phyloP scores from a whole-genome alignment of 1,284 basidiomycete genomes.

The Irpex lacteus region DNA sequence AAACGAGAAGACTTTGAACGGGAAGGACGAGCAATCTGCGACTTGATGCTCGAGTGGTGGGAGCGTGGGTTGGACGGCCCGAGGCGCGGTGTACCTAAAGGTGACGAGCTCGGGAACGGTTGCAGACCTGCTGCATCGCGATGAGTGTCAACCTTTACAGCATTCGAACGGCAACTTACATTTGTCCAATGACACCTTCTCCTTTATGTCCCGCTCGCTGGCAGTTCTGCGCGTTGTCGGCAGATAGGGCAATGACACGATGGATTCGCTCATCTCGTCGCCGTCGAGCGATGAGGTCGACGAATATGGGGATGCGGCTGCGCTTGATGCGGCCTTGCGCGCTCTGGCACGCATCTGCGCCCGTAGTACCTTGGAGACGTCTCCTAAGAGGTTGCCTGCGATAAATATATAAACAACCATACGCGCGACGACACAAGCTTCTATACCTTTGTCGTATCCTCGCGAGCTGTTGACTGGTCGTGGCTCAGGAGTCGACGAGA shows the following conservation, averaged over 20 bases:
- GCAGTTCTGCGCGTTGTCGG: neutral
- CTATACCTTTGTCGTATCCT: neutral
- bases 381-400: neutral
- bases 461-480: neutral
- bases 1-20: slow-evolving; percentile 5
- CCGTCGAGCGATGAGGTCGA: neutral
- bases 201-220: neutral
- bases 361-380: neutral
- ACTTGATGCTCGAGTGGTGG: neutral
- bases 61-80: neutral
- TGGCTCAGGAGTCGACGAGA: neutral
- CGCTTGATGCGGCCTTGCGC: neutral
- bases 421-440: neutral
- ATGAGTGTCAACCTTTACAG: neutral
- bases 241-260: neutral
- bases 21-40: neutral
- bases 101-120: slow-evolving; percentile 1
- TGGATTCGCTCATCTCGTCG: neutral
- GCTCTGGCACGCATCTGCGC: slow-evolving; percentile 2
- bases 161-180: neutral
- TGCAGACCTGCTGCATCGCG: neutral
- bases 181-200: neutral
- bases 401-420: neutral
- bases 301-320: neutral
- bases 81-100: neutral